Evolutionary conservation across 2,329 filamentous ascomycete genomes (phyloP).

Genomic region (Phyllosticta ampelicida): DNA sequence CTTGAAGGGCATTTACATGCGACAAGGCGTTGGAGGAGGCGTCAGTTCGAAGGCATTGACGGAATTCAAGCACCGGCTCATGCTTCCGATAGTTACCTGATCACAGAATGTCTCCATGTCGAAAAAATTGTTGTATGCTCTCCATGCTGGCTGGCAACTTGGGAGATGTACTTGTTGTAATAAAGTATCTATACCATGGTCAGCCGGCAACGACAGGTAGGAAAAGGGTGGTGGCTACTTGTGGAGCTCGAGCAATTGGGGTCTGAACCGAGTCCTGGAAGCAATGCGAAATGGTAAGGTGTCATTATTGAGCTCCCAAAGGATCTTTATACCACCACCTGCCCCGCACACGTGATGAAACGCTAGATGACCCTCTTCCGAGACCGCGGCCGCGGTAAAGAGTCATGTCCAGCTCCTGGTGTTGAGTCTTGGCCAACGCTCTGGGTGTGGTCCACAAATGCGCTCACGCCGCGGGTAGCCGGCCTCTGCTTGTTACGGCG

Average conservation of each 20-base stretch:
- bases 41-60: conserved; percentile 11
- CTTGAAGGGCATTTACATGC: conserved; percentile 3
- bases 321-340: background rate
- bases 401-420: background rate
- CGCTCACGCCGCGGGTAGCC: background rate
- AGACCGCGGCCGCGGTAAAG: background rate
- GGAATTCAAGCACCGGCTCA: conserved; percentile 30
- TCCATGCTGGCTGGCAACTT: background rate
- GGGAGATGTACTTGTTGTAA: conserved; percentile 5
- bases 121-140: conserved; percentile 6
- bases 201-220: background rate
- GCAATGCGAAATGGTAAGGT: background rate
- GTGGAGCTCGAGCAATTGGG: background rate
- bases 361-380: background rate
- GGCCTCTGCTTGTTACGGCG: background rate
- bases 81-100: conserved; percentile 17
- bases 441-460: background rate
- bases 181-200: background rate
- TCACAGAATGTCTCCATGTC: conserved; percentile 8
- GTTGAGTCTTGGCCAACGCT: background rate
- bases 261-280: background rate
- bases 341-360: conserved; percentile 10
- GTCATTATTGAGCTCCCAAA: background rate
- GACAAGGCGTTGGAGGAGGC: conserved; percentile 3
- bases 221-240: conserved; percentile 1